Base-by-base conservation (phyloP, 2,329 filamentous ascomycete species). In the Clarireedia homoeocarpa region DNA sequence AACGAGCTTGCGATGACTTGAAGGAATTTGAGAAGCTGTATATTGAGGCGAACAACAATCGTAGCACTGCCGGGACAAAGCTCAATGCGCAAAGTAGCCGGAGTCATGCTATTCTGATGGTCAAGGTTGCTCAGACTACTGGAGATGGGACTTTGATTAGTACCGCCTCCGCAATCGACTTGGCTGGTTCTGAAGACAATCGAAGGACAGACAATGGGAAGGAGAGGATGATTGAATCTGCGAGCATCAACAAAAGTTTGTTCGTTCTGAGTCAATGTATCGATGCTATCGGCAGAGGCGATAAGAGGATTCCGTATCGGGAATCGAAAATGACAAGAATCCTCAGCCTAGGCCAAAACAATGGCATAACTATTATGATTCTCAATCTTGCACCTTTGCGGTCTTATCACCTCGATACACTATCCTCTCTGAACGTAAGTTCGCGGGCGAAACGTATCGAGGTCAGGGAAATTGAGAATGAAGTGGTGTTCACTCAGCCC, bases 321-420 rank as follows among this genome's bases (percentile, higher is more conserved):
- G 92, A 96, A 70, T 94, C 88, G 53, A 61, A 97, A 76, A 96
- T 97, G 92, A 97, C 94, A 0, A 82, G 92, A 48, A 96, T 97
- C 55, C 73, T 97, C 26, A 92, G 88, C 0, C 74, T 97, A 7
- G 92, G 92, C 2, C 92, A 96, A 73, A 96, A 97, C 73, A 90
- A 95, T 62, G 92, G 94, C 51, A 83, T 96, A 63, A 96, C 91
- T 0, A 82, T 97, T 67, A 97, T 97, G 94, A 94, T 97, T 57
- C 77, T 97, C 39, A 97, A 97, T 67, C 80, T 97, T 2, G 89
- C 92, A 0, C 91, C 94, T 0, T 79, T 95, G n/a, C 84, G 89
- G 60, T 91, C 89, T 64, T 97, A 95, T 69, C 92, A 97, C 67
- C 79, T 96, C 40, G 92, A 97, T 69, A 96, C 92, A 0, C 78